Evolutionary conservation across 805 yeast species (phyloP).

Genomic region (Saturnispora diversa): DNA sequence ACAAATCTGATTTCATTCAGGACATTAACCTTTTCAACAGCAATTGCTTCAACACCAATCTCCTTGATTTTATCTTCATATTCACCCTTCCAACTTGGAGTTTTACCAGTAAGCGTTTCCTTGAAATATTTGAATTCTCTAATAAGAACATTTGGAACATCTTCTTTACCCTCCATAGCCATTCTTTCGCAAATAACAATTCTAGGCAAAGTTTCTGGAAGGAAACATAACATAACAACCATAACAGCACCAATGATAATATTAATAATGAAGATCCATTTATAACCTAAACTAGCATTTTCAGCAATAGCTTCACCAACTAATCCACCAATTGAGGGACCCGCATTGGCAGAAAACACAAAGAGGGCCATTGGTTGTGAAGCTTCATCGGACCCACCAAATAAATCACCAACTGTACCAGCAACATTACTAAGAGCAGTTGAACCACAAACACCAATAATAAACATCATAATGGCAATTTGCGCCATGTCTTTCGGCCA

Average conservation of each 20-base stretch:
- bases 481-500: conserved; percentile 28
- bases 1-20: conserved; percentile 27
- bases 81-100: conserved; percentile 16
- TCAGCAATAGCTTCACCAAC: conserved; percentile 31
- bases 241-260: conserved; percentile 27
- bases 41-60: conserved; percentile 19
- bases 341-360: conserved; percentile 30
- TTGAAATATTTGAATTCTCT: conserved; percentile 23
- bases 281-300: conserved; percentile 24
- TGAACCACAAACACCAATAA: conserved; percentile 29
- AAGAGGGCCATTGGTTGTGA: conserved; percentile 32
- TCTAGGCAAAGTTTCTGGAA: conserved; percentile 33
- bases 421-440: conserved; percentile 31
- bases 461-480: conserved; percentile 29
- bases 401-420: conserved; percentile 31
- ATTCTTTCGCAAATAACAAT: conserved; percentile 28
- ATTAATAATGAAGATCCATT: conserved; percentile 30
- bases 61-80: conserved; percentile 14
- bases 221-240: conserved; percentile 18
- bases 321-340: conserved; percentile 32
- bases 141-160: conserved; percentile 19
- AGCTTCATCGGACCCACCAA: conserved; percentile 30
- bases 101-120: conserved; percentile 16
- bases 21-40: conserved; percentile 21
- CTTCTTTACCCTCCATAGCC: conserved; percentile 20